phyloP scores from a whole-genome alignment of 208 protist species.

The Trypanosoma rangeli region DNA sequence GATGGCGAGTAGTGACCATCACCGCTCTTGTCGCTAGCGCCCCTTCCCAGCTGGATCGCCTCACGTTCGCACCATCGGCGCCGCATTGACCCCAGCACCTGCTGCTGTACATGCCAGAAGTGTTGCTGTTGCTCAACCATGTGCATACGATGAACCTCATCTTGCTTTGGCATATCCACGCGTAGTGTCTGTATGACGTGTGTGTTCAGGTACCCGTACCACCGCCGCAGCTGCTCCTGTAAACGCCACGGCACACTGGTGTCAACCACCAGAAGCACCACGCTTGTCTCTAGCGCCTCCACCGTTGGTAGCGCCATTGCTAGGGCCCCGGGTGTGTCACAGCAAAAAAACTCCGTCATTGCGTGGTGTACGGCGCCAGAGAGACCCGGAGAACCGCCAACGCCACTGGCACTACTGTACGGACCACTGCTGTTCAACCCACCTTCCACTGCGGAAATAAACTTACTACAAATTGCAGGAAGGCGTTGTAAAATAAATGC shows the following conservation, averaged over 20 bases:
- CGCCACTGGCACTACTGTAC: neutral
- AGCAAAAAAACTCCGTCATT: slow-evolving; percentile 83
- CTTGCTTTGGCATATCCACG: slow-evolving; percentile 57
- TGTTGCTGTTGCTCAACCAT: slow-evolving; percentile 58
- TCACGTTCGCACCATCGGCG: slow-evolving; percentile 26
- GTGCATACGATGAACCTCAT: slow-evolving; percentile 71
- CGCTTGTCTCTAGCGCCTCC: slow-evolving; percentile 51
- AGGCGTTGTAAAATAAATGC: slow-evolving; percentile 71
- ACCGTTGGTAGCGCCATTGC: slow-evolving; percentile 68
- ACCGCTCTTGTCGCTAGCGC: slow-evolving; percentile 10
- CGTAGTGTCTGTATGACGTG: slow-evolving; percentile 59
- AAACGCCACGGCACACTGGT: slow-evolving; percentile 49
- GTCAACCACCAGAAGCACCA: slow-evolving; percentile 81
- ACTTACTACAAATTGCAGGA: slow-evolving; percentile 23
- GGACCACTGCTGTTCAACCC: neutral
- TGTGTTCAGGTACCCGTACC: slow-evolving; percentile 44
- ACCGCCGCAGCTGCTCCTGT: slow-evolving; percentile 53
- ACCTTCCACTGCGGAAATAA: neutral
- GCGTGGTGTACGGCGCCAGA: slow-evolving; percentile 13
- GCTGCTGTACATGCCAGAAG: slow-evolving; percentile 59
- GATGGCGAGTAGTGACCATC: neutral
- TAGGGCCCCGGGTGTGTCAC: slow-evolving; percentile 75
- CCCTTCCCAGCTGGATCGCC: neutral
- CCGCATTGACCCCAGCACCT: slow-evolving; percentile 29
- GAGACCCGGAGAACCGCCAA: neutral